Base-by-base conservation (phyloP, 768 basidiomycete genomes). In the Kwoniella botswanensis region DNA sequence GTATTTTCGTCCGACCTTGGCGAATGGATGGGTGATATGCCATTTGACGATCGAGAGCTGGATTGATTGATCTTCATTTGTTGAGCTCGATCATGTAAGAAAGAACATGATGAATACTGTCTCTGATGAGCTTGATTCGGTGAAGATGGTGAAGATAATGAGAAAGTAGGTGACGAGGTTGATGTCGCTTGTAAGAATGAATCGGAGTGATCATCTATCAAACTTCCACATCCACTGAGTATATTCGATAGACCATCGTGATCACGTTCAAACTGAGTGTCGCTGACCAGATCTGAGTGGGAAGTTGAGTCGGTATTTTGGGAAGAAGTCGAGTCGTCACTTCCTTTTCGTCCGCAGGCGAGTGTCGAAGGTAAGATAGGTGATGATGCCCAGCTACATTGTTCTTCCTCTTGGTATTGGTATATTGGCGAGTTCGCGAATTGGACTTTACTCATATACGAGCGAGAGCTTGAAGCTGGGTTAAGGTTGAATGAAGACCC, bases 371-470 rank as follows among this genome's bases (percentile, higher is more conserved):
- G 2, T 61, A 12, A 43, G 18, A 44, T n/a, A 61, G 65, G 65
- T 18, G 65, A 66, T 7, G 56, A 43, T 17, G 56, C 65, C 65
- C 65, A 67, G 21, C 65, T 67, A 29, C 65, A 67, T 46, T 2
- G 41, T 17, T 29, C 42, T 21, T 44, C 53, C 52, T 54, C 26
- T 13, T 13, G 21, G 22, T 29, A 15, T 41, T 53, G 21, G 10
- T 54, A 18, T 56, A 41, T 41, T 57, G 15, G 21, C 5, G 29
- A 15, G 5, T 63, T 22, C 10, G 46, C 18, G 21, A 18, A 42
- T 21, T n/a, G 22, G 22, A 29, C n/a, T 29, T 54, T 54, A 15
- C 26, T 21, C 24, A 52, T 24, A 22, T 44, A 53, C 18, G 17
- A 52, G 18, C 24, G 63, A 22, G 65, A 22, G 55, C 29, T 15